These are phyloP conservation scores for Entelexis paramagnoliae DNA, from an alignment of 1,139 yeast species.

Conservation along the genomic window DNA sequence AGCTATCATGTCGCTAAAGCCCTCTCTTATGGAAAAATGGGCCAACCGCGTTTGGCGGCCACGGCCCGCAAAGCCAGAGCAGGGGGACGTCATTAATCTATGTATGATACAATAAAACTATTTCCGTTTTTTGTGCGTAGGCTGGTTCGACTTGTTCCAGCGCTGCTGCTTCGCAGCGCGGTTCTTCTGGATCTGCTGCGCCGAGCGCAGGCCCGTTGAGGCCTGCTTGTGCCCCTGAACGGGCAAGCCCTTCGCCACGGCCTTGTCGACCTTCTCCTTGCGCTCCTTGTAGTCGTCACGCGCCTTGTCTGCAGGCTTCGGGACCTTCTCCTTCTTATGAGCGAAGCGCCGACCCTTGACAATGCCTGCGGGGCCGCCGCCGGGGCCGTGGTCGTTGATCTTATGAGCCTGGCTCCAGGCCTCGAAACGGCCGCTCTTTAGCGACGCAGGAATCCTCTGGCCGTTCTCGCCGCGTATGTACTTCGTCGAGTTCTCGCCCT, in stretches of 20 bases:
- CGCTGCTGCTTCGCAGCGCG: slow-evolving; percentile 62
- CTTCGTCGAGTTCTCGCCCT: slow-evolving; percentile 46
- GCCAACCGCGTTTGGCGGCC: too few relatives aligned
- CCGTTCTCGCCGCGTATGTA: slow-evolving; percentile 94
- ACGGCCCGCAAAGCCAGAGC: too few relatives aligned
- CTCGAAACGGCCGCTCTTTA: slow-evolving; percentile 82
- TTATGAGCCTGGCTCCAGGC: slow-evolving; percentile 77
- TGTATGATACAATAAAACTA: neutral
- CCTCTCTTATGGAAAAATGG: too few relatives aligned
- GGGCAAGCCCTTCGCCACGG: slow-evolving; percentile 60
- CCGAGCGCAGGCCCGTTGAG: slow-evolving; percentile 50
- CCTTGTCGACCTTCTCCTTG: slow-evolving; percentile 72
- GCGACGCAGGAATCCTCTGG: slow-evolving; percentile 83
- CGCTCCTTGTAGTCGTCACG: slow-evolving; percentile 82
- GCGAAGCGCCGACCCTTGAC: slow-evolving; percentile 38
- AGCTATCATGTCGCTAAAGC: too few relatives aligned
- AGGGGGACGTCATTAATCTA: too few relatives aligned
- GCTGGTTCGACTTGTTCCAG: slow-evolving; percentile 73
- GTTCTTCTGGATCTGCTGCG: slow-evolving; percentile 69
- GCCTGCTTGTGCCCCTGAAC: slow-evolving; percentile 50
- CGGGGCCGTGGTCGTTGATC: slow-evolving; percentile 25
- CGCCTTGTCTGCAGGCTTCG: slow-evolving; percentile 76
- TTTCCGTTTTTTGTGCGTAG: slow-evolving; percentile 25
- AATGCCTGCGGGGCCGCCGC: slow-evolving; percentile 28
- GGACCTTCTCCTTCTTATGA: slow-evolving; percentile 70